These are phyloP conservation scores for Centella asiatica DNA, from an alignment of 129 eudicot genomes.

Conservation along the genomic window DNA sequence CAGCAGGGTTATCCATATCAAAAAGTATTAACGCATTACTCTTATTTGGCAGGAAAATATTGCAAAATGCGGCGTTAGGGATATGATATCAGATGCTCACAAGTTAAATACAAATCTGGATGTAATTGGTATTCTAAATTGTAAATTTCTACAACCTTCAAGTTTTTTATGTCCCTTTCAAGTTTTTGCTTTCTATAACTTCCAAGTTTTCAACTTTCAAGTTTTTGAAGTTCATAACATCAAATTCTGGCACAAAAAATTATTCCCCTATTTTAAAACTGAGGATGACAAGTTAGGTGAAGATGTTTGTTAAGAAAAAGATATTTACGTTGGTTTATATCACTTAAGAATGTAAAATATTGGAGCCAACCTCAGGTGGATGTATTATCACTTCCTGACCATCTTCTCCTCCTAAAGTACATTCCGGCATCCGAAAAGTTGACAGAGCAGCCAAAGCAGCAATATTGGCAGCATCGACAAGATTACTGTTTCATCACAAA, in stretches of 20 bases:
- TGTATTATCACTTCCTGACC: conserved; percentile 86
- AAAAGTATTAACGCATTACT: background rate
- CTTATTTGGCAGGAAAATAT: too few relatives aligned
- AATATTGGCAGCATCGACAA: conserved; percentile 97
- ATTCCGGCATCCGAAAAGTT: conserved; percentile 86
- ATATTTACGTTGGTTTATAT: too few relatives aligned
- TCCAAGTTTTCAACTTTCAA: too few relatives aligned
- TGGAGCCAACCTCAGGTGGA: conserved; percentile 62
- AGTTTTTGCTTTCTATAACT: too few relatives aligned
- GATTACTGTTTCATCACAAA: conserved; percentile 49
- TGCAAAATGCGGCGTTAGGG: too few relatives aligned
- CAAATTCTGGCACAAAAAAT: background rate
- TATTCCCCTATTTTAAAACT: background rate
- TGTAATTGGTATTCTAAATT: background rate
- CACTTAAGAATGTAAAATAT: background rate
- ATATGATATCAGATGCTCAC: too few relatives aligned
- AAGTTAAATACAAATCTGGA: too few relatives aligned
- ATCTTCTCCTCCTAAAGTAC: conserved; percentile 85
- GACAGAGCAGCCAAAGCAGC: conserved; percentile 92
- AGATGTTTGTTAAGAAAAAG: background rate
- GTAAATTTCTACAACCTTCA: too few relatives aligned
- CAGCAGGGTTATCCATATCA: background rate
- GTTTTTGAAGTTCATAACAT: background rate
- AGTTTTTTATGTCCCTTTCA: background rate
- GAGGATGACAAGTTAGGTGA: background rate